These are phyloP conservation scores for Aspergillus flavus DNA, from an alignment of 2,329 filamentous ascomycete species.

Conservation along the genomic window DNA sequence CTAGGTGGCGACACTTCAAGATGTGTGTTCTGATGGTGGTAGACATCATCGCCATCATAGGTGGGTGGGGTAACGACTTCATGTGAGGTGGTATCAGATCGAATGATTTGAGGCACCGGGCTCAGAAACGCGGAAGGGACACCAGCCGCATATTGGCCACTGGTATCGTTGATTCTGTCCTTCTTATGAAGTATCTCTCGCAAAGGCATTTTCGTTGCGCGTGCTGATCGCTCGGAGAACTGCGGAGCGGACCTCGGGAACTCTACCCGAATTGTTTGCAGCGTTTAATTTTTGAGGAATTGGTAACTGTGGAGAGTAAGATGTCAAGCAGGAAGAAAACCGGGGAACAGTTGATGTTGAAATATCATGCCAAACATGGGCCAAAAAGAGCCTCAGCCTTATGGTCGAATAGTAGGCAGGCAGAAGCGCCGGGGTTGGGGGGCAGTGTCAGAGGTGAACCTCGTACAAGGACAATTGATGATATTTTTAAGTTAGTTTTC, in stretches of 20 bases:
- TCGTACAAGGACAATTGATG: neutral
- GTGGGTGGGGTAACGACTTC: conserved; percentile 75
- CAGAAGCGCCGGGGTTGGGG: conserved; percentile 5
- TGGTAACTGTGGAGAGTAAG: neutral
- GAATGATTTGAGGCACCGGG: conserved; percentile 70
- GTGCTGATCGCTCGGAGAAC: neutral
- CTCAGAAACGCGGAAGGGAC: conserved; percentile 35
- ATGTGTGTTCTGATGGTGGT: conserved; percentile 12
- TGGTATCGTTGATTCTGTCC: conserved; percentile 50
- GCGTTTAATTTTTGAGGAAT: neutral
- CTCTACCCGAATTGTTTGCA: neutral
- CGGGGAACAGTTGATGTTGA: neutral
- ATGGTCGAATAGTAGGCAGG: neutral
- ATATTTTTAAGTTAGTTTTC: neutral
- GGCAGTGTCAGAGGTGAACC: neutral
- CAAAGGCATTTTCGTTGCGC: conserved; percentile 54
- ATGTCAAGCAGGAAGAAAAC: neutral
- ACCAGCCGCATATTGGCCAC: conserved; percentile 45
- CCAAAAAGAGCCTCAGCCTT: neutral
- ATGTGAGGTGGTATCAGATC: conserved; percentile 78
- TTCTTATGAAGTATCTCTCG: conserved; percentile 66
- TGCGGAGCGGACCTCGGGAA: neutral
- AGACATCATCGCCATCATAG: conserved; percentile 48
- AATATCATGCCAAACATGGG: neutral
- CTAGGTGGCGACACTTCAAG: conserved; percentile 24